Evolutionary conservation across 2,329 filamentous ascomycete species (phyloP).

Genomic region (Aureobasidium lini): DNA sequence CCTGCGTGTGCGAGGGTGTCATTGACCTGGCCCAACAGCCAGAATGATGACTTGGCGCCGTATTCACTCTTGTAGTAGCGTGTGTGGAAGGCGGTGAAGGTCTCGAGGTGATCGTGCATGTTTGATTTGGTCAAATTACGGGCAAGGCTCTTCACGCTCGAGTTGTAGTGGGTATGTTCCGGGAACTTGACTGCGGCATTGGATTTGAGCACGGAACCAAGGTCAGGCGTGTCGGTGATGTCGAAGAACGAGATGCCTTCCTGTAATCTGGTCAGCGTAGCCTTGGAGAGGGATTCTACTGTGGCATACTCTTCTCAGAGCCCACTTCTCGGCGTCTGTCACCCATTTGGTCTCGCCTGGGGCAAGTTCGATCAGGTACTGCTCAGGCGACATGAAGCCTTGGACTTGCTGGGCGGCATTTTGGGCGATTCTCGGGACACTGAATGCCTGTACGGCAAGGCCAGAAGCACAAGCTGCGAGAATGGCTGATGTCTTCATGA

Average conservation of each 20-base stretch:
- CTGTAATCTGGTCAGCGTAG: conserved; percentile 26
- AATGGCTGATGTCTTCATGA: conserved; percentile 13
- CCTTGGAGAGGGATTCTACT: background rate
- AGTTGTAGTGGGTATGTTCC: conserved; percentile 55
- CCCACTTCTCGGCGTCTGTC: conserved; percentile 93
- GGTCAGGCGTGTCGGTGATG: conserved; percentile 67
- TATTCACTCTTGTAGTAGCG: conserved; percentile 74
- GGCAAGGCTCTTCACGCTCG: conserved; percentile 60
- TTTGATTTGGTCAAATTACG: conserved; percentile 63
- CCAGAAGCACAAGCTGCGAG: conserved; percentile 14
- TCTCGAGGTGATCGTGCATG: conserved; percentile 71
- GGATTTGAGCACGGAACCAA: conserved; percentile 40
- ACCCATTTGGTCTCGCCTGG: conserved; percentile 80
- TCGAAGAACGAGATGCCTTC: conserved; percentile 88
- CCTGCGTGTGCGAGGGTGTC: conserved; percentile 63
- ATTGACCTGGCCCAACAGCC: conserved; percentile 71
- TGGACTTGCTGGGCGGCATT: conserved; percentile 18
- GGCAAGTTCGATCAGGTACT: conserved; percentile 74
- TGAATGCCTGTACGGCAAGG: conserved; percentile 16
- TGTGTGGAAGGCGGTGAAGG: conserved; percentile 71
- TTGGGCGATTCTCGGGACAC: conserved; percentile 15
- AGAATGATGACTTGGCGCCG: conserved; percentile 77
- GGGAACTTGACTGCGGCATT: conserved; percentile 53
- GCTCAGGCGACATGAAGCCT: conserved; percentile 34
- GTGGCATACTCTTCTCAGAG: conserved; percentile 64